Conservation (phyloP, 164 flowering plant genomes). For the Pachysandra terminalis region DNA sequence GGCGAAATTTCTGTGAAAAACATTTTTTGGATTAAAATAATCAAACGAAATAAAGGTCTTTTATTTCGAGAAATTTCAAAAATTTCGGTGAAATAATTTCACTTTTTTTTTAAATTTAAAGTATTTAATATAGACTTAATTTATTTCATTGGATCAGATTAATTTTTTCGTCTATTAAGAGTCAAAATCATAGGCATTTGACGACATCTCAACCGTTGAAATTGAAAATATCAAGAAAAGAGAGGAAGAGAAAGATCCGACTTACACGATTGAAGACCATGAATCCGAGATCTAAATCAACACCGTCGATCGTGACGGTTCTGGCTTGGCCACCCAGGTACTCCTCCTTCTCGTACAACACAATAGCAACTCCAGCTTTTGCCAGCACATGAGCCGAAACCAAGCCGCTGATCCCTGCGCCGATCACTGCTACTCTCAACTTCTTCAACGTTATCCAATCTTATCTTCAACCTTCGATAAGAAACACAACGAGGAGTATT, state of each 20-base stretch:
- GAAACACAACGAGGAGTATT: neutral
- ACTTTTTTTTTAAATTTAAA: too few species aligned
- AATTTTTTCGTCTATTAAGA: too few species aligned
- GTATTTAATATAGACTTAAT: too few species aligned
- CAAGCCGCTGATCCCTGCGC: constrained; percentile 82
- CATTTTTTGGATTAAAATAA: too few species aligned
- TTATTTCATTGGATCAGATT: too few species aligned
- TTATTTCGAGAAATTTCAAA: too few species aligned
- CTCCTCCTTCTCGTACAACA: constrained; percentile 76
- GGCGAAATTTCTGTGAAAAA: too few species aligned
- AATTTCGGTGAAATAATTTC: too few species aligned
- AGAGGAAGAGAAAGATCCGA: neutral
- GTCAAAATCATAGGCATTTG: too few species aligned
- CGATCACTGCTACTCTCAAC: constrained; percentile 83
- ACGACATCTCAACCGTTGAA: neutral
- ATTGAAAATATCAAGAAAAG: neutral
- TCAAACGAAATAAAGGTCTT: too few species aligned
- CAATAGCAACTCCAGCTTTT: constrained; percentile 61
- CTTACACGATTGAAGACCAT: constrained; percentile 95
- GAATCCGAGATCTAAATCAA: constrained; percentile 82
- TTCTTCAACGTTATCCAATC: constrained; percentile 1
- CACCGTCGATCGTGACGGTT: constrained; percentile 64
- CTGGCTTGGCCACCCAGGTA: constrained; percentile 84
- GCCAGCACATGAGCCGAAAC: constrained; percentile 65
- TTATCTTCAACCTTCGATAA: neutral